Conservation (phyloP, 352 stramenopile genomes). For the Phytopythium boreale region DNA sequence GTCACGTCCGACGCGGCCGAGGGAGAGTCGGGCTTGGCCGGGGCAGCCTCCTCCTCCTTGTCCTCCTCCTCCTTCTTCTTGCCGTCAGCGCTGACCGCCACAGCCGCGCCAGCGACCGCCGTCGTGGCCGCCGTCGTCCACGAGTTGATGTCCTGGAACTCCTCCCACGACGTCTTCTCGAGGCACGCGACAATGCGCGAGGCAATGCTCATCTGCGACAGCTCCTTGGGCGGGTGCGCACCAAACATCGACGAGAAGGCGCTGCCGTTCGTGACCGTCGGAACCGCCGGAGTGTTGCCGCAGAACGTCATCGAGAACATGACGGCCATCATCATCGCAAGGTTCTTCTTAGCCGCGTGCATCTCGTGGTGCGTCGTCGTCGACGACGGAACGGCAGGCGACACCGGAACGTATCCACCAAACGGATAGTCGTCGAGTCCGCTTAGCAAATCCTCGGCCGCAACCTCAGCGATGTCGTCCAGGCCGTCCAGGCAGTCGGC, state of each 20-base stretch:
- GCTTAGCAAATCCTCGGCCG: slow-evolving; percentile 65
- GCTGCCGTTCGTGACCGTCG: slow-evolving; percentile 68
- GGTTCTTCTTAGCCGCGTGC: slow-evolving; percentile 85
- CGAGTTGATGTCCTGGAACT: slow-evolving; percentile 78
- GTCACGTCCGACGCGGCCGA: slow-evolving; percentile 74
- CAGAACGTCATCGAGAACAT: slow-evolving; percentile 88
- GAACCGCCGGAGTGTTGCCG: slow-evolving; percentile 67
- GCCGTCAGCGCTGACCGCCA: slow-evolving; percentile 31
- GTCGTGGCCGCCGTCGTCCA: slow-evolving; percentile 55
- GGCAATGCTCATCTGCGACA: slow-evolving; percentile 85
- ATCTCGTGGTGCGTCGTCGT: slow-evolving; percentile 65
- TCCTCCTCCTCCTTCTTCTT: slow-evolving; percentile 23
- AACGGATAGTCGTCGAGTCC: slow-evolving; percentile 72
- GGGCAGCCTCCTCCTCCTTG: slow-evolving; percentile 10
- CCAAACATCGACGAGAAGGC: slow-evolving; percentile 84
- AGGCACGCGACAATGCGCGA: slow-evolving; percentile 81
- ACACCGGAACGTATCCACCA: slow-evolving; percentile 16
- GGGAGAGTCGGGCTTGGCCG: slow-evolving; percentile 29
- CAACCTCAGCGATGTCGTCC: slow-evolving; percentile 54
- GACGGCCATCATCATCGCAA: slow-evolving; percentile 88
- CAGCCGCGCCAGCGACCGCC: slow-evolving; percentile 23
- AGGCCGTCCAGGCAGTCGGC: slow-evolving; percentile 52
- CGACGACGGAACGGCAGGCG: slow-evolving; percentile 2
- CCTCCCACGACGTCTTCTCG: slow-evolving; percentile 88
- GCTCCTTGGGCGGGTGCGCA: slow-evolving; percentile 66